These are phyloP conservation scores for Globisporangium canariense DNA, from an alignment of 352 stramenopile genomes.

Conservation along the genomic window DNA sequence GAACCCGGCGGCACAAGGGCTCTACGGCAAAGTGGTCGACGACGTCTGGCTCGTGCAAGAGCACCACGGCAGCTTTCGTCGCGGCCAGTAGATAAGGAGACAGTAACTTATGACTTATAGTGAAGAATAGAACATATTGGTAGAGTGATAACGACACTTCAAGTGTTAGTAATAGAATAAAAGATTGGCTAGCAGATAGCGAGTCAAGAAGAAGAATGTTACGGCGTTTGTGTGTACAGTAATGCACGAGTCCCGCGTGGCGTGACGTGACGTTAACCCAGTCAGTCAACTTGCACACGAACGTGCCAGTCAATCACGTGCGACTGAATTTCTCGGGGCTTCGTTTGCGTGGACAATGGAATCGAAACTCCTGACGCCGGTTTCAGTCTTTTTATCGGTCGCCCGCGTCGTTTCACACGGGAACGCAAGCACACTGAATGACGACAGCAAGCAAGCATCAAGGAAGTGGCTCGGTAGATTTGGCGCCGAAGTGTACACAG, in stretches of 20 bases:
- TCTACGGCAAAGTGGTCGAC: constrained; percentile 83
- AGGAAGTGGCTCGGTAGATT: background rate
- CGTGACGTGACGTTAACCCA: background rate
- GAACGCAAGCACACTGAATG: background rate
- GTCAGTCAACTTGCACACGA: background rate
- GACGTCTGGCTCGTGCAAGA: constrained; percentile 90
- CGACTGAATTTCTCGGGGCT: background rate
- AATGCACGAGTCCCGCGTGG: background rate
- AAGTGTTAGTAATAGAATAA: background rate
- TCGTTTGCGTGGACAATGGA: background rate
- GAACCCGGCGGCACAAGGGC: constrained; percentile 63
- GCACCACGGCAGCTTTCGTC: constrained; percentile 80
- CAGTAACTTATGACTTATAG: background rate
- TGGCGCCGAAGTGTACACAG: background rate
- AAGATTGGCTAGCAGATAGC: background rate
- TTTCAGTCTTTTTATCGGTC: background rate
- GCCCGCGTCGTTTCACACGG: background rate
- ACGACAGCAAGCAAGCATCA: background rate
- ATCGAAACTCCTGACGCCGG: background rate
- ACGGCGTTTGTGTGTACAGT: background rate
- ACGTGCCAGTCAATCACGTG: background rate
- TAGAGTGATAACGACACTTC: too few relatives aligned
- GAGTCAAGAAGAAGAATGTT: background rate
- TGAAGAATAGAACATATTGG: background rate
- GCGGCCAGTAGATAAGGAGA: background rate